Conservation (phyloP, 1,139 yeast genomes). For the Blastobotrys persicus region DNA sequence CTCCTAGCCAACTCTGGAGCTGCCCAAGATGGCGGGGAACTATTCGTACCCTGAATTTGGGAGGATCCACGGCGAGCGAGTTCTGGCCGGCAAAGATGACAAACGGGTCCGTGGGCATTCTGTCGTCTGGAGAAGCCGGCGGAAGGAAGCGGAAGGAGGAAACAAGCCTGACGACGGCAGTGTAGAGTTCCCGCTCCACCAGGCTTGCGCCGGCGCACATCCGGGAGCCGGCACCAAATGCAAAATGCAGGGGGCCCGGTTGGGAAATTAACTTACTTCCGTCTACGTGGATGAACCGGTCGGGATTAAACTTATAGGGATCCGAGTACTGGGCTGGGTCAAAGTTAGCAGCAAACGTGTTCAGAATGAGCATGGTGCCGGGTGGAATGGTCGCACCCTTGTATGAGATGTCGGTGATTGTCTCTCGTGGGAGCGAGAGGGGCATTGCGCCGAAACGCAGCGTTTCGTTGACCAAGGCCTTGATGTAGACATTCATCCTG, state of each 20-base stretch:
- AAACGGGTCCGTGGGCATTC: slow-evolving; percentile 27
- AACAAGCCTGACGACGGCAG: slow-evolving; percentile 43
- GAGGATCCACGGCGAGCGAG: slow-evolving; percentile 30
- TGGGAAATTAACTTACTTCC: slow-evolving; percentile 24
- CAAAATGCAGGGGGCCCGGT: slow-evolving; percentile 45
- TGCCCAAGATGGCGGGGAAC: slow-evolving; percentile 19
- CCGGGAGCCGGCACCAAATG: slow-evolving; percentile 70
- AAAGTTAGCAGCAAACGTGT: slow-evolving; percentile 70
- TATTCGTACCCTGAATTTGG: slow-evolving; percentile 28
- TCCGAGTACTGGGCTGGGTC: slow-evolving; percentile 46
- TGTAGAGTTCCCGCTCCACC: slow-evolving; percentile 62
- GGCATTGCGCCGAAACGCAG: slow-evolving; percentile 67
- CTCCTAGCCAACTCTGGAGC: neutral
- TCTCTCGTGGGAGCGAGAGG: slow-evolving; percentile 59
- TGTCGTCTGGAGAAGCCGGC: slow-evolving; percentile 38
- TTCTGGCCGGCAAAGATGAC: slow-evolving; percentile 25
- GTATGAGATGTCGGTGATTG: slow-evolving; percentile 50
- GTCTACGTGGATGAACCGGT: slow-evolving; percentile 48
- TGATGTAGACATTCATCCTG: slow-evolving; percentile 46
- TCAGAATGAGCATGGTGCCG: slow-evolving; percentile 59
- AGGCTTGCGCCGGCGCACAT: slow-evolving; percentile 66
- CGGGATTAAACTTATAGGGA: slow-evolving; percentile 57
- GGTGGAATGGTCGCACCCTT: slow-evolving; percentile 48
- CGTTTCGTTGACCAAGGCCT: slow-evolving; percentile 62
- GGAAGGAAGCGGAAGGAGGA: slow-evolving; percentile 43